phyloP scores from a whole-genome alignment of 23 red algal species.

The Gracilaria vermiculophylla region DNA sequence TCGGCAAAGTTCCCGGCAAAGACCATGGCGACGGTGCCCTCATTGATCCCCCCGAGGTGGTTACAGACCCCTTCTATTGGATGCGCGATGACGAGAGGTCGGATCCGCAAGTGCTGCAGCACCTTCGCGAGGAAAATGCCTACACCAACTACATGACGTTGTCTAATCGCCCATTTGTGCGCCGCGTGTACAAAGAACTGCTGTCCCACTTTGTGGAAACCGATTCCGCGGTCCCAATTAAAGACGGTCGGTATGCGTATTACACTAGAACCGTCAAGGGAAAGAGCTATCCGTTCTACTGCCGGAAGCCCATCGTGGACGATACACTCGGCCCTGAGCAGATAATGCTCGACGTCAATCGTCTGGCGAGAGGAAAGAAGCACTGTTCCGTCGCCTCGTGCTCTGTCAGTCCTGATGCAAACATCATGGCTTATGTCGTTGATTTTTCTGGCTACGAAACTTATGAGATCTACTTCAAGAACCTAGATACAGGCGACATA shows the following conservation, averaged over 20 bases:
- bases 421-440: slow-evolving; percentile 64
- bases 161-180: slow-evolving; percentile 3
- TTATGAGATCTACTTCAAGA: slow-evolving; percentile 62
- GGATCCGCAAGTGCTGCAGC: slow-evolving; percentile 59
- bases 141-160: slow-evolving; percentile 75
- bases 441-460: slow-evolving; percentile 81
- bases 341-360: slow-evolving; percentile 72
- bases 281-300: slow-evolving; percentile 62
- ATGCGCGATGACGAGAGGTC: slow-evolving; percentile 77
- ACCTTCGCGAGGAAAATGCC: slow-evolving; percentile 77
- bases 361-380: slow-evolving; percentile 56
- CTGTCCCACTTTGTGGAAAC: slow-evolving; percentile 73
- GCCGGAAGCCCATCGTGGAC: slow-evolving; percentile 39
- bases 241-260: slow-evolving; percentile 62
- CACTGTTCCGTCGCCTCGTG: slow-evolving; percentile 48
- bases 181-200: slow-evolving; percentile 67
- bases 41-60: slow-evolving; percentile 55
- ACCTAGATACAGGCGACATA: slow-evolving; percentile 49
- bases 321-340: slow-evolving; percentile 52
- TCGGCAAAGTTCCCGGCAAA: slow-evolving; percentile 31
- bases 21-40: slow-evolving; percentile 37
- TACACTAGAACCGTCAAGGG: slow-evolving; percentile 66
- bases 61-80: slow-evolving; percentile 78
- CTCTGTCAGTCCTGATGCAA: slow-evolving; percentile 54
- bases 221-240: slow-evolving; percentile 60